A percentile compares a stretch with the other conserved stretches of the same genome.
phyloP scores from a whole-genome alignment of 164 flowering plant genomes.

The Vitis rotundifolia region DNA sequence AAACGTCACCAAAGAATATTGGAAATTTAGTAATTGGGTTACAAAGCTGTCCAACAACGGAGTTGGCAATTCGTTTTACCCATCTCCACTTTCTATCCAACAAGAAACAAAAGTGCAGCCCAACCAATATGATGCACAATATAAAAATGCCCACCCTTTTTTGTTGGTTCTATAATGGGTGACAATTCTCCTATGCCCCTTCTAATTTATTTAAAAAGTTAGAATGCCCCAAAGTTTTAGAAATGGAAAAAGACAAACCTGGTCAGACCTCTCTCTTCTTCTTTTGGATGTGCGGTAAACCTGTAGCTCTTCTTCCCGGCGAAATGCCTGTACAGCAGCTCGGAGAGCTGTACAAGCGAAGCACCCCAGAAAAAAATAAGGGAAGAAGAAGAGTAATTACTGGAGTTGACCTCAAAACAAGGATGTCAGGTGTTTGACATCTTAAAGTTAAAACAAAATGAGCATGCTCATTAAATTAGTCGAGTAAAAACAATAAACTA shows the following conservation, averaged over 20 bases:
- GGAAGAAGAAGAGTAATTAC: neutral
- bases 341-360: constrained; percentile 63
- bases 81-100: neutral
- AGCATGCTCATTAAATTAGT: no score
- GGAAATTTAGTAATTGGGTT: neutral
- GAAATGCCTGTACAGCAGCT: constrained; percentile 82
- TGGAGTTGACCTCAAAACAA: neutral
- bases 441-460: no score
- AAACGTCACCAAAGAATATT: neutral
- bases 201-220: no score
- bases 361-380: constrained; percentile 8
- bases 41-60: neutral
- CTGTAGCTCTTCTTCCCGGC: constrained; percentile 72
- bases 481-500: no score
- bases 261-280: constrained; percentile 81
- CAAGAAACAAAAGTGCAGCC: no score
- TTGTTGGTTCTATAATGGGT: no score
- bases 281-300: constrained; percentile 58
- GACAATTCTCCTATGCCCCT: no score
- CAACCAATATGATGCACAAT: no score
- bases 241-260: constrained; percentile 43
- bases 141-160: no score
- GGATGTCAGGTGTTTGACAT: no score
- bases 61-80: neutral
- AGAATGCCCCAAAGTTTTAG: no score